Evolutionary conservation across 2,329 filamentous ascomycete genomes (phyloP), one percentile per base, ranked within the genome.

Genomic region (Cytospora schulzeri): DNA sequence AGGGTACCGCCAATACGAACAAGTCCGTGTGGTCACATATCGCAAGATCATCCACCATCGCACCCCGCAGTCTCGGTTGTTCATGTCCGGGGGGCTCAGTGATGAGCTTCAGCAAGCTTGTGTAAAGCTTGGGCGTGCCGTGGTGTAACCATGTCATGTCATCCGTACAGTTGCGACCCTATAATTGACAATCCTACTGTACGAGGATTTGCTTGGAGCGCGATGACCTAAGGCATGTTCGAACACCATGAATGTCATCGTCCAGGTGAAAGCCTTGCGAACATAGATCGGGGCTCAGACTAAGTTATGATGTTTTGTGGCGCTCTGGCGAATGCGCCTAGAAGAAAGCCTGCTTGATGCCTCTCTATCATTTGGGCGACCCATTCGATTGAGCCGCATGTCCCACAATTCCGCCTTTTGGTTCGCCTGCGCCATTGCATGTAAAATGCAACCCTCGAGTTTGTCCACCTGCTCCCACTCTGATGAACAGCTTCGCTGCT

Each of bases 381-480:
- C 31, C 52, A 60, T 55, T 59, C 50, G 56, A 57, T 63, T 58
- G 52, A 63, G 55, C 60, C 61, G 51, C 60, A 57, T 55, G 56
- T 57, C 56, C 48, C 60, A 41, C 38, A 41, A 57, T 60, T 53
- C 57, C 52, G 57, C 62, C 62, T 60, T 45, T 60, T 22, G 33
- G 41, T 54, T 53, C 51, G 60, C 57, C 52, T 56, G 63, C 52
- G 57, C 61, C 56, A 53, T 60, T 45, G 60, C 61, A 64, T 29
- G 33, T 22, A 24, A 57, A 51, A 60, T 59, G 54, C 57, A 60
- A 59, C 56, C 52, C 33, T 52, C 41, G 55, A 57, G 41, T 58
- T 53, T 53, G 60, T 41, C 55, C 31, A 53, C 54, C 35, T 58
- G 55, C 56, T 24, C 55, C 54, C 45, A 41, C 26, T 31, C 24